Base-by-base conservation (phyloP, 768 basidiomycete genomes). In the Favolaschia claudopus region DNA sequence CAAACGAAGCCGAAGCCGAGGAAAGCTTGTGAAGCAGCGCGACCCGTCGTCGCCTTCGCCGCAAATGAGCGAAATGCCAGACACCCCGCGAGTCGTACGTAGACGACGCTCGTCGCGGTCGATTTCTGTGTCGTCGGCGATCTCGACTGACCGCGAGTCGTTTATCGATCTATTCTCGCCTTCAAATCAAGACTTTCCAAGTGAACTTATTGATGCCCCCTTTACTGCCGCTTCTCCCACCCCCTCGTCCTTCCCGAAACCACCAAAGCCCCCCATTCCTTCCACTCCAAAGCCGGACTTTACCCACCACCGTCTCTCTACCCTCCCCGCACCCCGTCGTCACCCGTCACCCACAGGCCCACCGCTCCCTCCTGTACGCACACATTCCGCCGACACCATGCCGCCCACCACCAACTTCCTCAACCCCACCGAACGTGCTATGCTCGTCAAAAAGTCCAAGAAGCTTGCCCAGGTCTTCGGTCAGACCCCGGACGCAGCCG, bases 401-500 rank as follows among this genome's bases (percentile, higher is more conserved):
- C 88, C 89, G 0, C 84, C 86, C 1, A 89, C 89, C 3, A 87
- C 86, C 5, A 93, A 93, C 72, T 74, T 81, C 62, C 85, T 92
- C 43, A 78, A 79, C 61, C 75, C 85, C 17, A 78, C 81, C 12
- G 86, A 89, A 62, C 90, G 92, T 28, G 83, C 88, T 0, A 90
- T 90, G 46, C 85, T 89, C 55, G 77, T 94, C 29, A 80, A 85
- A 51, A 89, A 88, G 65, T 84, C 87, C 47, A 86, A 89, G 66
- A 95, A 95, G 72, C 82, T 94, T 44, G 80, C 89, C n/a, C 87
- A 88, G 61, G 76, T 94, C n/a, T 88, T 94, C 52, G 92, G 92
- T 37, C 81, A 85, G 71, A 85, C 80, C 4, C 90, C 89, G 4
- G 80, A 76, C 6, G 75, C 78, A 5, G 82, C 82, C 10, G 74